Conservation (phyloP, 352 stramenopile genomes). For the Globisporangium acanthophoron region DNA sequence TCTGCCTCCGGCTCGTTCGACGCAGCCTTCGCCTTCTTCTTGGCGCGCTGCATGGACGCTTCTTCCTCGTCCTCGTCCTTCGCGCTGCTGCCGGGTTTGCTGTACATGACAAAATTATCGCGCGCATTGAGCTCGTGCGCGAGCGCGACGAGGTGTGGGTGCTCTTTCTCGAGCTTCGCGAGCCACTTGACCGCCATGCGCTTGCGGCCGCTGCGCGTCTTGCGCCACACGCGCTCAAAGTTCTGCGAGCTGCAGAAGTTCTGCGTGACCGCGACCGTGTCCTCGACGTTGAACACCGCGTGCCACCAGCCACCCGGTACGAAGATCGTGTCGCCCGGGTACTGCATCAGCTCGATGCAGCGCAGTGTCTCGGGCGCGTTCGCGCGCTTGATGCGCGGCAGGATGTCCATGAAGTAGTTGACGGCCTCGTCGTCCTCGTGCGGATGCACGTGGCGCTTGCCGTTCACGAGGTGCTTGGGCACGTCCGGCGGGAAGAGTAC, state of each 20-base stretch:
- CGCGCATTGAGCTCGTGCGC: constrained; percentile 81
- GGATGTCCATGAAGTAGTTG: constrained; percentile 92
- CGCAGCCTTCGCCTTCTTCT: constrained; percentile 19
- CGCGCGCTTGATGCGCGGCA: constrained; percentile 83
- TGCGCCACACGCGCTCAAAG: constrained; percentile 78
- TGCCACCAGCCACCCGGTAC: constrained; percentile 93
- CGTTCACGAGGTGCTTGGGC: constrained; percentile 61
- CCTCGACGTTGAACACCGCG: constrained; percentile 90
- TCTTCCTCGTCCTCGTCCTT: constrained; percentile 6
- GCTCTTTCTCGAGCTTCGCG: constrained; percentile 61
- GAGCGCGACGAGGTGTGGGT: constrained; percentile 77
- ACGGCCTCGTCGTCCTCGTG: constrained; percentile 90
- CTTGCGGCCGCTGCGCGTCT: constrained; percentile 89
- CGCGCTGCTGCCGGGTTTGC: constrained; percentile 9
- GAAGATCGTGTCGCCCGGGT: constrained; percentile 90
- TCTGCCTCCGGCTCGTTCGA: neutral
- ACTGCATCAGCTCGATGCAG: constrained; percentile 87
- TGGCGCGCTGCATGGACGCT: constrained; percentile 25
- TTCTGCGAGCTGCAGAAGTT: constrained; percentile 92
- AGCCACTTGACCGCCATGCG: constrained; percentile 96
- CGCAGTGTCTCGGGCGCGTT: constrained; percentile 43
- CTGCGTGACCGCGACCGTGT: constrained; percentile 91
- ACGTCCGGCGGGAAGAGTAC: constrained; percentile 94
- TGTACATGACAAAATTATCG: constrained; percentile 88
- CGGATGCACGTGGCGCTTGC: constrained; percentile 83